Conservation (phyloP, 2,329 filamentous ascomycete species). For the Cucurbitaria berberidis region DNA sequence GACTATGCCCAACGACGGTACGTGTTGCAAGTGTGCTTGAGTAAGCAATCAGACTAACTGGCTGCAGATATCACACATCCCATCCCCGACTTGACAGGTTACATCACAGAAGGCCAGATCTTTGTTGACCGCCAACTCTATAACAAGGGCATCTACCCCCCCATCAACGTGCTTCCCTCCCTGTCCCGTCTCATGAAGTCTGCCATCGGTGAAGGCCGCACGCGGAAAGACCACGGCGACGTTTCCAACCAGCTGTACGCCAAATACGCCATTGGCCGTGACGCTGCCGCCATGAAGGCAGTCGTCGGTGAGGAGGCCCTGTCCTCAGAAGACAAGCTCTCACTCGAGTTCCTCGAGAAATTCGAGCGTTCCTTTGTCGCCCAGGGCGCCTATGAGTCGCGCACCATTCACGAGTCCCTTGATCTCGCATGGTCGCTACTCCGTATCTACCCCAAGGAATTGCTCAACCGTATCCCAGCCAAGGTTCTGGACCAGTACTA, state of each 20-base stretch:
- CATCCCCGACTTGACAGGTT: constrained; percentile 97
- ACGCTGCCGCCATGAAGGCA: constrained; percentile 98
- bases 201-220: constrained; percentile 96
- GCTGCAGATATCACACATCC: constrained; percentile 90
- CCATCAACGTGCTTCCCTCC: constrained; percentile 97
- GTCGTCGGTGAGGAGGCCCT: constrained; percentile 98
- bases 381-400: constrained; percentile 90
- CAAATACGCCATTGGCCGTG: constrained; percentile 98
- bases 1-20: constrained; percentile 98
- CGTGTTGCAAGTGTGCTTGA: constrained; percentile 13
- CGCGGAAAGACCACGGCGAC: constrained; percentile 94
- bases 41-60: constrained; percentile 15
- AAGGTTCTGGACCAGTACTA: constrained; percentile 62
- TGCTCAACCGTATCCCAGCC: constrained; percentile 80
- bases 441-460: constrained; percentile 96
- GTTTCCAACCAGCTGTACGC: constrained; percentile 99
- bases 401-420: constrained; percentile 89
- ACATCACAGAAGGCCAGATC: constrained; percentile 99
- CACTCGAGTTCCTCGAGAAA: constrained; percentile 96
- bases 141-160: constrained; percentile 98
- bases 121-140: constrained; percentile 91
- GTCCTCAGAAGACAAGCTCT: constrained; percentile 95
- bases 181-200: constrained; percentile 99
- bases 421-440: constrained; percentile 96
- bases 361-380: constrained; percentile 95